These are phyloP conservation scores for Chrysanthemum seticuspe DNA, from an alignment of 129 eudicot species.

Conservation along the genomic window DNA sequence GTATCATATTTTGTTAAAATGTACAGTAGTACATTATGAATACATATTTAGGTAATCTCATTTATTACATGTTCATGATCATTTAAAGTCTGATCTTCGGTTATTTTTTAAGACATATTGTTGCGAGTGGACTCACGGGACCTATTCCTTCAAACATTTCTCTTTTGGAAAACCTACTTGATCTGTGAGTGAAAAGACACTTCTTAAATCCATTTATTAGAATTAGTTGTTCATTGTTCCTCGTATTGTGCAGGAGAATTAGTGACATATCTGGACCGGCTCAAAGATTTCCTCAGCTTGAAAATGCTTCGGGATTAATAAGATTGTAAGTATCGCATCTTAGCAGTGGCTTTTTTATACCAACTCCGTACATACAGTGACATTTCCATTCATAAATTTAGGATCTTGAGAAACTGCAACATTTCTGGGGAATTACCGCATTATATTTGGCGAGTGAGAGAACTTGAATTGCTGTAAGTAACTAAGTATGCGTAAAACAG, in stretches of 20 bases:
- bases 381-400: conserved; percentile 32
- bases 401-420: conserved; percentile 85
- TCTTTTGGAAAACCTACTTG: conserved; percentile 41
- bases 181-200: conserved; percentile 37
- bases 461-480: conserved; percentile 52
- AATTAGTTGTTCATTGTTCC: neutral
- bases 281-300: conserved; percentile 58
- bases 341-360: too few relatives aligned
- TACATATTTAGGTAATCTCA: too few relatives aligned
- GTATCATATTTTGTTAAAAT: too few relatives aligned
- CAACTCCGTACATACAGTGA: neutral
- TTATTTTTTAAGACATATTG: conserved; percentile 62
- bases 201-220: too few relatives aligned
- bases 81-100: neutral
- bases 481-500: neutral
- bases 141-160: conserved; percentile 80
- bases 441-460: conserved; percentile 61
- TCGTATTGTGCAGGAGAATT: conserved; percentile 61
- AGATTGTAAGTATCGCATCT: conserved; percentile 47
- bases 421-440: conserved; percentile 65
- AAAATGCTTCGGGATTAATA: conserved; percentile 43
- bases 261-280: conserved; percentile 59
- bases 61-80: too few relatives aligned
- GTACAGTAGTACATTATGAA: too few relatives aligned
- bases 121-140: conserved; percentile 82